Conservation (phyloP, 2,329 filamentous ascomycete genomes). For the Blastomyces parvus region DNA sequence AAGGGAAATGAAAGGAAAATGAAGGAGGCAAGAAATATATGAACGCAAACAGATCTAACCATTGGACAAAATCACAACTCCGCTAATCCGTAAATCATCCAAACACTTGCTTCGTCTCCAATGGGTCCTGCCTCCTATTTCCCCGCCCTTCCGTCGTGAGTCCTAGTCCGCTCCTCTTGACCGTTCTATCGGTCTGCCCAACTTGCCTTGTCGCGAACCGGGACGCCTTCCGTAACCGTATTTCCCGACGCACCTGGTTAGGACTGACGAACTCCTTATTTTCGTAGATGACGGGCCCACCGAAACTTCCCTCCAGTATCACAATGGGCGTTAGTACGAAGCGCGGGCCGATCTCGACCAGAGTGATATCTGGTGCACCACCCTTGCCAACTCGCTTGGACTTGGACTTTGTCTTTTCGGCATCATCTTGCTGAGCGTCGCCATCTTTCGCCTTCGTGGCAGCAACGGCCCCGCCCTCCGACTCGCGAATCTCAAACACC, state of each 20-base stretch:
- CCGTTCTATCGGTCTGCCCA: slow-evolving; percentile 59
- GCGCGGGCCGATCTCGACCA: slow-evolving; percentile 88
- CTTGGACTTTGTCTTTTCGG: slow-evolving; percentile 36
- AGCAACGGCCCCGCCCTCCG: slow-evolving; percentile 49
- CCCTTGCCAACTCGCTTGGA: slow-evolving; percentile 34
- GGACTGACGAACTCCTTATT: slow-evolving; percentile 96
- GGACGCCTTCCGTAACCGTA: slow-evolving; percentile 64
- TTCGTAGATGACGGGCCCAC: slow-evolving; percentile 93
- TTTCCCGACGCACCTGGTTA: slow-evolving; percentile 81
- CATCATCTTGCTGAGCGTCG: slow-evolving; percentile 29
- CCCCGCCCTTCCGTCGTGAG: slow-evolving; percentile 59
- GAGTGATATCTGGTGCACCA: slow-evolving; percentile 61
- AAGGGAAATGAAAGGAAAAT: neutral
- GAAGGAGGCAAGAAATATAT: neutral
- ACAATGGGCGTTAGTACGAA: slow-evolving; percentile 91
- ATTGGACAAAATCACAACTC: neutral
- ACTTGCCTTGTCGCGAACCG: slow-evolving; percentile 70
- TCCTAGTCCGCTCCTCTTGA: slow-evolving; percentile 68
- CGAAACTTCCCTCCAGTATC: slow-evolving; percentile 89
- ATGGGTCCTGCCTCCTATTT: slow-evolving; percentile 53
- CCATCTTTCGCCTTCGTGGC: slow-evolving; percentile 33
- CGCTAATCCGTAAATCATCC: slow-evolving; percentile 41
- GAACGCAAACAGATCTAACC: neutral
- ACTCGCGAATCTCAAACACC: slow-evolving; percentile 86
- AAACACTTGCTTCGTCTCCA: slow-evolving; percentile 72